Base-by-base conservation (phyloP, 805 yeast species). In the Saturnispora gosingensis region DNA sequence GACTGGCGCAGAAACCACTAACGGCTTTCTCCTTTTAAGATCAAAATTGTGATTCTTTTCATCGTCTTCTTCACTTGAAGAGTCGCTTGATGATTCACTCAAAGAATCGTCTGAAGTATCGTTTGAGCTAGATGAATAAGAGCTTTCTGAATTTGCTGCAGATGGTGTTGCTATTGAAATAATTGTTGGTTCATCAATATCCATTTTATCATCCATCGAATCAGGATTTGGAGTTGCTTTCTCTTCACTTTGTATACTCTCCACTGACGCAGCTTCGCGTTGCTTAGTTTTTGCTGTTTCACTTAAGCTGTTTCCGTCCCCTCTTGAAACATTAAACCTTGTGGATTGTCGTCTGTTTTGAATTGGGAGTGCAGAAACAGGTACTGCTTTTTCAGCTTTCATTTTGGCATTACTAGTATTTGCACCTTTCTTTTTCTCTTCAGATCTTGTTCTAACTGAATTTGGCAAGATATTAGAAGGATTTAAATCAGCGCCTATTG, bases 1-100 rank as follows among this genome's bases (percentile, higher is more conserved):
- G 27, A 24, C 42, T 28, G 81, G 81, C 2, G 78, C 71, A 39
- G 72, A 71, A 4, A 77, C 81, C 18, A 74, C 69, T 52, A 77
- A 67, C 51, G 72, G 69, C 43, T 65, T 69, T 30, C 59, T 61
- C 4, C 53, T 54, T 3, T 57, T 24, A 6, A 13, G 25, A 20
- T 25, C 15, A 11, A 16, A 25, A 9, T 24, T 8, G 15, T 13
- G 43, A 13, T 24, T 39, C 18, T 58, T 54, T 28, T 64, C 56
- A 13, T 43, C 40, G 11, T 58, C 54, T 28, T 64, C 56, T 15
- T 64, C 61, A 8, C 43, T 39, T 10, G 63, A 59, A 6, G 54
- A 52, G 6, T 55, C 61, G 18, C 54, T 56, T 27, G 56, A 47
- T 5, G 30, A 49, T 25, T 53, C 48, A 13, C 16, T 25, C 3